Evolutionary conservation across 2,329 filamentous ascomycete species (phyloP).

Genomic region (Massarina eburnea): DNA sequence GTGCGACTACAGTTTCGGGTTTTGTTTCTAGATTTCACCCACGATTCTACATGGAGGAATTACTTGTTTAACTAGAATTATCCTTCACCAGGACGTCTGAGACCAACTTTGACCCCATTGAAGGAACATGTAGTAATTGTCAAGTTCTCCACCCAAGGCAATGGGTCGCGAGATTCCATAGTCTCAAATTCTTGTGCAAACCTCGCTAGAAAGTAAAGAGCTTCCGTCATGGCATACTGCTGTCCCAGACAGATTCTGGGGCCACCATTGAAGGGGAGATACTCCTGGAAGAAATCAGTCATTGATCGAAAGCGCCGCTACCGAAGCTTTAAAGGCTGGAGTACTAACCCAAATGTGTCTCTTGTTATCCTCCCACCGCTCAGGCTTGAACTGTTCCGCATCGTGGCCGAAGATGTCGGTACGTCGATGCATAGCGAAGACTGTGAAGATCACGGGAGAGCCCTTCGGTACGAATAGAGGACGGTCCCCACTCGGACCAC

Average conservation of each 20-base stretch:
- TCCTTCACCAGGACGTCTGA: too few relatives aligned
- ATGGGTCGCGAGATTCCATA: neutral
- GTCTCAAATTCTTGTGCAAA: neutral
- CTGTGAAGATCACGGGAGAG: neutral
- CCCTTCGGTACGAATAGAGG: neutral
- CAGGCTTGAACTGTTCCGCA: constrained; percentile 40
- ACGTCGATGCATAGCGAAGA: constrained; percentile 42
- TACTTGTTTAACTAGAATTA: too few relatives aligned
- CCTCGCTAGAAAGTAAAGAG: neutral
- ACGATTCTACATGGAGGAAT: too few relatives aligned
- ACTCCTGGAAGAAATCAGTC: neutral
- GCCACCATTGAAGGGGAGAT: neutral
- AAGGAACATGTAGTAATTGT: neutral
- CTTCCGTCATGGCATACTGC: neutral
- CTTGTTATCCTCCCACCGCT: constrained; percentile 38
- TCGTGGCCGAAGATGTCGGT: constrained; percentile 38
- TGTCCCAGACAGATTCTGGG: neutral
- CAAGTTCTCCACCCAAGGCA: neutral
- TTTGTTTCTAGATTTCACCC: too few relatives aligned
- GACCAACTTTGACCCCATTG: neutral
- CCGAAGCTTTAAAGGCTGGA: too few relatives aligned
- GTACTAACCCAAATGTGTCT: too few relatives aligned
- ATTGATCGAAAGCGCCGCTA: too few relatives aligned
- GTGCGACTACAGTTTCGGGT: too few relatives aligned
- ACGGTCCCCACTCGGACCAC: neutral